Conservation (phyloP, 352 stramenopile genomes). For the Elongisporangium anandrum region DNA sequence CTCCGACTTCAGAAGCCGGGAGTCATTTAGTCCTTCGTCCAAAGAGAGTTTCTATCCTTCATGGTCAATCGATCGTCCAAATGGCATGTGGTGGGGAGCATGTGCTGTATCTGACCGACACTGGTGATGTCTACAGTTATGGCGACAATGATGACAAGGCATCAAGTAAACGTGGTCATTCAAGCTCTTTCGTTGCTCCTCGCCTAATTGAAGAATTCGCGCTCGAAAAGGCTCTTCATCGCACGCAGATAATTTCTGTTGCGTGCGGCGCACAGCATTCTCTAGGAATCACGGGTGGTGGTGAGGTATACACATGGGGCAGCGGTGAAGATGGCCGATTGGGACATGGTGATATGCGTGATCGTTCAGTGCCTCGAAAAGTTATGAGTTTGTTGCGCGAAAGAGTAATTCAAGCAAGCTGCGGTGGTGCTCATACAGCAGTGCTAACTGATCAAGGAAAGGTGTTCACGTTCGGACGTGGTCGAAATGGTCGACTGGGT, state of each 20-base stretch:
- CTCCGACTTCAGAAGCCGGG: slow-evolving; percentile 45
- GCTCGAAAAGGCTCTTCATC: slow-evolving; percentile 73
- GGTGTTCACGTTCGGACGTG: slow-evolving; percentile 73
- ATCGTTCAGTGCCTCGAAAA: slow-evolving; percentile 68
- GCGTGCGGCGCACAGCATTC: slow-evolving; percentile 77
- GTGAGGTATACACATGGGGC: slow-evolving; percentile 80
- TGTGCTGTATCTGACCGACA: slow-evolving; percentile 69
- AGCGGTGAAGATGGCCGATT: slow-evolving; percentile 78
- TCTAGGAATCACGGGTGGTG: slow-evolving; percentile 56
- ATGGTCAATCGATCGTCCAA: slow-evolving; percentile 61
- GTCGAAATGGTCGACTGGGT: slow-evolving; percentile 66
- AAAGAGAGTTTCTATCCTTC: slow-evolving; percentile 45
- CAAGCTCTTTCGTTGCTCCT: slow-evolving; percentile 39
- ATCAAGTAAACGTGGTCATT: slow-evolving; percentile 12
- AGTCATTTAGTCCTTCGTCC: slow-evolving; percentile 59
- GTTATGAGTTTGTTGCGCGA: slow-evolving; percentile 74
- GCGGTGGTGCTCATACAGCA: slow-evolving; percentile 71
- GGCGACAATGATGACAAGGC: slow-evolving; percentile 60
- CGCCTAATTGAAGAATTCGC: slow-evolving; percentile 76
- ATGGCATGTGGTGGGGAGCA: slow-evolving; percentile 76
- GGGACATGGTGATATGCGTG: slow-evolving; percentile 77
- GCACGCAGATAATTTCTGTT: slow-evolving; percentile 51
- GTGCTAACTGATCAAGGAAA: slow-evolving; percentile 54
- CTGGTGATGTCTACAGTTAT: slow-evolving; percentile 77
- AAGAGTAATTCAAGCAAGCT: slow-evolving; percentile 64